Evolutionary conservation across 495 filamentous ascomycete species (phyloP).

Genomic region (Daldinia grandis): DNA sequence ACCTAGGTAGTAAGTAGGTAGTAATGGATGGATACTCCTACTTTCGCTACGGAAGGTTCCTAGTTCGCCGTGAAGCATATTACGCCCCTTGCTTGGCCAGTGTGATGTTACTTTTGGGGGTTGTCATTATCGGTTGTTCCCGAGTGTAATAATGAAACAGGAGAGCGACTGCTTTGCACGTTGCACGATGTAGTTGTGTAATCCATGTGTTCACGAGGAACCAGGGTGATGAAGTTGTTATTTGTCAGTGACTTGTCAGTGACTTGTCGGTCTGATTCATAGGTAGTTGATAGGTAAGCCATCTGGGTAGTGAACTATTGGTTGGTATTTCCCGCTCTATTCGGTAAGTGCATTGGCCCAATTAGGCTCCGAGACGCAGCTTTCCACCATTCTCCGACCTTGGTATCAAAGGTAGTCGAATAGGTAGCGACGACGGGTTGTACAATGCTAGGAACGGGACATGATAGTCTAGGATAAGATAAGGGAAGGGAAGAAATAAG

Average conservation of each 20-base stretch:
- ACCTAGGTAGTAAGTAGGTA: too few species aligned
- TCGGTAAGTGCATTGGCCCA: slow-evolving; percentile 29
- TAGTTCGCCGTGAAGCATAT: background rate
- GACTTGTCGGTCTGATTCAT: slow-evolving; percentile 29
- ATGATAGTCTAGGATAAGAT: slow-evolving; percentile 27
- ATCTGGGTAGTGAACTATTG: slow-evolving; percentile 13
- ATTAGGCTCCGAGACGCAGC: slow-evolving; percentile 32
- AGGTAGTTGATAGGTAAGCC: slow-evolving; percentile 3
- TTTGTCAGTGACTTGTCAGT: slow-evolving; percentile 37
- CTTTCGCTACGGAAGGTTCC: background rate
- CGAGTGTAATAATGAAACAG: slow-evolving; percentile 2
- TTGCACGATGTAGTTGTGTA: slow-evolving; percentile 29
- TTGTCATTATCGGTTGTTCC: slow-evolving; percentile 16
- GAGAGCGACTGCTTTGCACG: slow-evolving; percentile 12
- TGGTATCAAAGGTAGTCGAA: slow-evolving; percentile 18
- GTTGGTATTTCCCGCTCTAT: slow-evolving; percentile 16
- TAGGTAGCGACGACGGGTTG: slow-evolving; percentile 20
- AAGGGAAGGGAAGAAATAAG: slow-evolving; percentile 7
- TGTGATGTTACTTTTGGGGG: background rate
- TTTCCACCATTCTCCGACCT: slow-evolving; percentile 27
- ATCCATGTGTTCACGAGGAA: slow-evolving; percentile 2
- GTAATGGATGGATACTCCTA: background rate
- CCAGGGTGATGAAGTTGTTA: slow-evolving; percentile 20
- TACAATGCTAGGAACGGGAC: slow-evolving; percentile 21
- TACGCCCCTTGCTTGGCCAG: slow-evolving; percentile 3